Conservation (phyloP, 768 basidiomycete genomes). For the Dendrothele bispora region DNA sequence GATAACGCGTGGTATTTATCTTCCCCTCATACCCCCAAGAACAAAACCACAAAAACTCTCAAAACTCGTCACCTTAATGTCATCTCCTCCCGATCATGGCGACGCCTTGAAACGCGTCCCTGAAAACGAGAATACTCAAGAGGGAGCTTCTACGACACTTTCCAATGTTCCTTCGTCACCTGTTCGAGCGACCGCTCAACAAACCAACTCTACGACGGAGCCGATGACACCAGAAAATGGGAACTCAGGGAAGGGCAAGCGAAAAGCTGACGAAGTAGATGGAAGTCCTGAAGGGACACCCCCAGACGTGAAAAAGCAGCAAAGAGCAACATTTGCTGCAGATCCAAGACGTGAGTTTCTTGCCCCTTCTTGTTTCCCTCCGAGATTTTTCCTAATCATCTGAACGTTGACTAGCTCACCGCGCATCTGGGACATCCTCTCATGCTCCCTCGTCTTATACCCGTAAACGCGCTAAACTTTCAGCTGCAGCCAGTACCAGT, state of each 20-base stretch:
- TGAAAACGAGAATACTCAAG: not conserved
- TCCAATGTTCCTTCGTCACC: constrained; percentile 1
- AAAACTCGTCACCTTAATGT: not conserved
- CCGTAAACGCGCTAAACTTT: constrained; percentile 68
- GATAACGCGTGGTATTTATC: too few species aligned
- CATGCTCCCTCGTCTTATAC: constrained; percentile 73
- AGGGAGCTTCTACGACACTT: not conserved
- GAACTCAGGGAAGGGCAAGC: constrained; percentile 50
- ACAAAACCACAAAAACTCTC: too few species aligned
- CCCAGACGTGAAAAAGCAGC: constrained; percentile 51
- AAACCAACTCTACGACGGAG: constrained; percentile 14
- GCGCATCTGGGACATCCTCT: constrained; percentile 49
- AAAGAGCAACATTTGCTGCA: constrained; percentile 60
- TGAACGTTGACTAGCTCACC: constrained; percentile 49
- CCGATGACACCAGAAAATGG: constrained; percentile 27
- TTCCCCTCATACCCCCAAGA: too few species aligned
- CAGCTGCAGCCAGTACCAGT: constrained; percentile 20
- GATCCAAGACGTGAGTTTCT: constrained; percentile 57
- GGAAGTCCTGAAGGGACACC: constrained; percentile 60
- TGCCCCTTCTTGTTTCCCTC: constrained; percentile 13
- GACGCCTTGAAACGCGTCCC: not conserved
- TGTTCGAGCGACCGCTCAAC: not conserved
- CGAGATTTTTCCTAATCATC: constrained; percentile 6
- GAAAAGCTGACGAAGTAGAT: constrained; percentile 75
- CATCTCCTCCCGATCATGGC: not conserved